phyloP scores from a whole-genome alignment of 2,329 filamentous ascomycete genomes.

The Phaeoacremonium minimum region DNA sequence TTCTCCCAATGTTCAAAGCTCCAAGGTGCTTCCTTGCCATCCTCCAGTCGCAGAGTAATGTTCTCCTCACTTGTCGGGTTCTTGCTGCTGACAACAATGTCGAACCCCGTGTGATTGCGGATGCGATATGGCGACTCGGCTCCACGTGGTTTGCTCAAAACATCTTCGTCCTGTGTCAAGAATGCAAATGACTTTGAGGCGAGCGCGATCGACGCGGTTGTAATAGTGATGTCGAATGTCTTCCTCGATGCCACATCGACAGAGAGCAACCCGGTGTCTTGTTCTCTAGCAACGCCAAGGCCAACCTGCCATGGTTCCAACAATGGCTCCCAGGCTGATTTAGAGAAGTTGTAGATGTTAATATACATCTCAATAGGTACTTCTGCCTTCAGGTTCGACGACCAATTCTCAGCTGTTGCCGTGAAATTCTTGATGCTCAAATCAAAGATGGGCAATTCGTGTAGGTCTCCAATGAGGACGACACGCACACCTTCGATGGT shows the following conservation, averaged over 20 bases:
- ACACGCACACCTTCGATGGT: constrained; percentile 84
- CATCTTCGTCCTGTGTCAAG: constrained; percentile 81
- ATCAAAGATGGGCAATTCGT: constrained; percentile 93
- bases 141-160: constrained; percentile 87
- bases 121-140: constrained; percentile 91
- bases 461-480: constrained; percentile 90
- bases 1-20: constrained; percentile 95
- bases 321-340: constrained; percentile 95
- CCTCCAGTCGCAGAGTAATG: constrained; percentile 71
- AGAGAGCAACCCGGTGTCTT: constrained; percentile 69
- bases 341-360: constrained; percentile 98
- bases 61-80: constrained; percentile 62
- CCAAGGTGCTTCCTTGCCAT: constrained; percentile 92
- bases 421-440: constrained; percentile 89
- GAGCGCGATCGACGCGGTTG: constrained; percentile 88
- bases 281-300: constrained; percentile 78
- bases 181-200: constrained; percentile 92
- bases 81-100: constrained; percentile 78
- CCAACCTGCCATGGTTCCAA: constrained; percentile 97
- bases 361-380: constrained; percentile 89
- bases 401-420: constrained; percentile 86
- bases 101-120: constrained; percentile 93
- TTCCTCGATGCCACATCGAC: constrained; percentile 87
- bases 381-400: constrained; percentile 78
- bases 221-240: constrained; percentile 86